Evolutionary conservation across 2,329 filamentous ascomycete genomes (phyloP).

Genomic region (Sarocladium strictum): DNA sequence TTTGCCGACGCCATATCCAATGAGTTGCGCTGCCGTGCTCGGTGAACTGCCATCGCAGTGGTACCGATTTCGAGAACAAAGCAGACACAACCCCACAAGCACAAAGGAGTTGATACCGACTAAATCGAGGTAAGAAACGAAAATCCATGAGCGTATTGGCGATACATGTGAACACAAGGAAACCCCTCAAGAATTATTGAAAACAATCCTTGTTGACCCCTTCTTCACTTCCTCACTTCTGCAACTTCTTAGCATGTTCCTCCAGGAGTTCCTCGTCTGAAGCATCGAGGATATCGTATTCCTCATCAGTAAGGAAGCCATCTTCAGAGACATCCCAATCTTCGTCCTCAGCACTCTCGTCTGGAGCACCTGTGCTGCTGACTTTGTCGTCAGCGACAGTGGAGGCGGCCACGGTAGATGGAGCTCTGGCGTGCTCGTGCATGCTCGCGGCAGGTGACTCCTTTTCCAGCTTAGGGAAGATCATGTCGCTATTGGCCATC

Average conservation of each 20-base stretch:
- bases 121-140: background rate
- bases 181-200: too few relatives aligned
- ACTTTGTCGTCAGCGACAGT: slow-evolving; percentile 36
- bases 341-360: slow-evolving; percentile 48
- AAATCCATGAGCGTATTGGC: background rate
- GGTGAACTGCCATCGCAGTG: background rate
- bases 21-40: background rate
- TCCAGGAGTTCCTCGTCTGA: slow-evolving; percentile 78
- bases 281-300: slow-evolving; percentile 95
- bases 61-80: background rate
- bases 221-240: background rate
- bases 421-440: slow-evolving; percentile 48
- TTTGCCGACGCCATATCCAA: slow-evolving; percentile 9
- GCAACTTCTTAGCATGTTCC: slow-evolving; percentile 24
- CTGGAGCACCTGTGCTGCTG: slow-evolving; percentile 29
- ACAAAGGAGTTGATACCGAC: background rate
- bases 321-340: slow-evolving; percentile 61
- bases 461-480: slow-evolving; percentile 94
- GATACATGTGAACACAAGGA: background rate
- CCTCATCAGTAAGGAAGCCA: slow-evolving; percentile 91
- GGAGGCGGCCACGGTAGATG: slow-evolving; percentile 33
- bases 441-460: slow-evolving; percentile 80
- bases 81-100: background rate
- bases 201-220: too few relatives aligned
- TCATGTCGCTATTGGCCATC: slow-evolving; percentile 63